Base-by-base conservation (phyloP, 2,329 filamentous ascomycete species). In the Fusarium albosuccineum region DNA sequence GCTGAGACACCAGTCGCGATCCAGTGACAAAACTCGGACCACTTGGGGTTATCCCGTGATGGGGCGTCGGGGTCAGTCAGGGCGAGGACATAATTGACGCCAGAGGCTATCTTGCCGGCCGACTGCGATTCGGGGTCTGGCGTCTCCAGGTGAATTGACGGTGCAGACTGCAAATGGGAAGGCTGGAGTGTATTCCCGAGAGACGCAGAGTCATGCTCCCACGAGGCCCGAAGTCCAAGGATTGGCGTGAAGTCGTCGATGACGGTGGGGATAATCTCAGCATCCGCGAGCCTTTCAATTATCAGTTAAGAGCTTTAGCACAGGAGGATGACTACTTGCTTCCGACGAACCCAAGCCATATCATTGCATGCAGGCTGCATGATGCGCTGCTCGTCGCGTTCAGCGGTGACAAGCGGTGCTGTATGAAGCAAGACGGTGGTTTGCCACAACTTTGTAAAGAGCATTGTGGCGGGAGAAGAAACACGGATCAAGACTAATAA, bases 11-110 rank as follows among this genome's bases (percentile, higher is more conserved):
- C 61, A 0, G 48, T 14, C 1, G 68, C 68, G 6, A 72, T 69
- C 67, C 67, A 72, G 9, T 72, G 70, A 22, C 70, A 72, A 36
- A 72, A 67, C 16, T 72, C 60, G 3, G 70, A 68, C 70, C 67
- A 72, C 48, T 70, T 65, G 1, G 67, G 70, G 7, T 70, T 42
- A 7, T 65, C 58, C 11, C 70, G 56, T 0, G 70, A 72, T 9
- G 70, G 70, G 0, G 70, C 70, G 6, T 72, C 70, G 6, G 70
- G 70, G 3, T 72, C 67, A 0, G 70, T 72, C n/a, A 72, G 44
- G 9, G 58, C 42, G 6, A 70, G 26, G 6, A 65, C 67, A 30
- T 53, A 62, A 1, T 53, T 60, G 4, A 53, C 45, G 14, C 57
- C n/a, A 3, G 44, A 22, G 2, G 41, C 40, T 5, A 40, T 6